Conservation (phyloP, 345 rosid genomes). For the Heritiera littoralis region DNA sequence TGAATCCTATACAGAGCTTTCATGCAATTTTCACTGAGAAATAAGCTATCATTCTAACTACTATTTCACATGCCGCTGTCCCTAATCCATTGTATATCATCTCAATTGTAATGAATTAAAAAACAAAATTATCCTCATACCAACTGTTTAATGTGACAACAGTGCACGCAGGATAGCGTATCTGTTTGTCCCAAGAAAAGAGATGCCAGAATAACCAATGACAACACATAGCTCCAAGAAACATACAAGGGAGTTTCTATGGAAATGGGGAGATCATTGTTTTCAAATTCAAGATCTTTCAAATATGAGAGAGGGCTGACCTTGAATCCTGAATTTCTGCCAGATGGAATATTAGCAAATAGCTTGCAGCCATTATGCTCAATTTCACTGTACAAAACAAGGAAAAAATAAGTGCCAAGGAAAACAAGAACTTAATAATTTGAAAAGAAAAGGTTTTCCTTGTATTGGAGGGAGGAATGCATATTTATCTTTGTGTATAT, state of each 20-base stretch:
- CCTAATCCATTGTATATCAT: background rate
- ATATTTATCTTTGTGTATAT: no score
- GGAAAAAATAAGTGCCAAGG: background rate
- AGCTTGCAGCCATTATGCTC: conserved; percentile 74
- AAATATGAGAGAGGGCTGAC: conserved; percentile 36
- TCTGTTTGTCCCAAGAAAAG: background rate
- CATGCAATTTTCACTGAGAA: background rate
- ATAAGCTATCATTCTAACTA: background rate
- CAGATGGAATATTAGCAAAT: conserved; percentile 77
- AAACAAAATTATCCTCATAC: background rate
- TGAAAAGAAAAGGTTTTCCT: conserved; percentile 1
- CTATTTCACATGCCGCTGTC: background rate
- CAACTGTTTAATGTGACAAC: background rate
- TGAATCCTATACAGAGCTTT: background rate
- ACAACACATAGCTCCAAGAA: background rate
- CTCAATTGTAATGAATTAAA: background rate
- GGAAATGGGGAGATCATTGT: background rate
- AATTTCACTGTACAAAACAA: conserved; percentile 65
- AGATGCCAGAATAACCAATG: background rate
- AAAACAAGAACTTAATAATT: background rate
- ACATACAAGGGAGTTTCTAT: background rate
- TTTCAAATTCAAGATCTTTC: conserved; percentile 13
- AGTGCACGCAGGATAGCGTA: no score
- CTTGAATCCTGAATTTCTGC: conserved; percentile 83
- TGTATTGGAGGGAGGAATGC: background rate